phyloP scores from a whole-genome alignment of 2,329 filamentous ascomycete genomes.

The Botryosphaeria dothidea region DNA sequence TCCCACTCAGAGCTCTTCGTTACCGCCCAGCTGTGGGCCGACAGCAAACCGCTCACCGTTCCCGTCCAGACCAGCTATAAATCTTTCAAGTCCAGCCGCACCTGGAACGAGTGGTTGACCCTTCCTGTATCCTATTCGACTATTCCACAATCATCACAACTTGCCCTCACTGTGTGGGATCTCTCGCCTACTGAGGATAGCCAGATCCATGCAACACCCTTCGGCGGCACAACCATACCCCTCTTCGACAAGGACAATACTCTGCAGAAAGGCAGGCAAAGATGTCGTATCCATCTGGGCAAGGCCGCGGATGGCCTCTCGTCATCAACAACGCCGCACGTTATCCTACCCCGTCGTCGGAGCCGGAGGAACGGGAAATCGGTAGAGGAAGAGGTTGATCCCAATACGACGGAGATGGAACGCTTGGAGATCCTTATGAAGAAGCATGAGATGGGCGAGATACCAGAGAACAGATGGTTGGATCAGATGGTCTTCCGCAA shows the following conservation, averaged over 20 bases:
- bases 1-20: slow-evolving; percentile 87
- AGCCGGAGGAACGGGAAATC: slow-evolving; percentile 52
- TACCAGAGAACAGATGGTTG: slow-evolving; percentile 89
- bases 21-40: slow-evolving; percentile 90
- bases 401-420: slow-evolving; percentile 82
- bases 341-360: slow-evolving; percentile 56
- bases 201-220: slow-evolving; percentile 79
- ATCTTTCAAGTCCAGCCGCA: slow-evolving; percentile 71
- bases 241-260: slow-evolving; percentile 94
- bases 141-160: slow-evolving; percentile 75
- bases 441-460: slow-evolving; percentile 97
- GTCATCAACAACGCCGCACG: slow-evolving; percentile 74
- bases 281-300: slow-evolving; percentile 81
- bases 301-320: slow-evolving; percentile 83
- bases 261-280: slow-evolving; percentile 86
- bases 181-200: slow-evolving; percentile 77
- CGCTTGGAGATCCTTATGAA: slow-evolving; percentile 88
- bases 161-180: slow-evolving; percentile 96
- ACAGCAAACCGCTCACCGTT: slow-evolving; percentile 91
- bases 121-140: slow-evolving; percentile 83
- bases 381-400: slow-evolving; percentile 50
- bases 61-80: slow-evolving; percentile 92
- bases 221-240: slow-evolving; percentile 87
- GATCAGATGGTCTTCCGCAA: slow-evolving; percentile 91
- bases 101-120: slow-evolving; percentile 96